These are phyloP conservation scores for Russula brevipes DNA, from an alignment of 768 basidiomycete genomes.

Conservation along the genomic window DNA sequence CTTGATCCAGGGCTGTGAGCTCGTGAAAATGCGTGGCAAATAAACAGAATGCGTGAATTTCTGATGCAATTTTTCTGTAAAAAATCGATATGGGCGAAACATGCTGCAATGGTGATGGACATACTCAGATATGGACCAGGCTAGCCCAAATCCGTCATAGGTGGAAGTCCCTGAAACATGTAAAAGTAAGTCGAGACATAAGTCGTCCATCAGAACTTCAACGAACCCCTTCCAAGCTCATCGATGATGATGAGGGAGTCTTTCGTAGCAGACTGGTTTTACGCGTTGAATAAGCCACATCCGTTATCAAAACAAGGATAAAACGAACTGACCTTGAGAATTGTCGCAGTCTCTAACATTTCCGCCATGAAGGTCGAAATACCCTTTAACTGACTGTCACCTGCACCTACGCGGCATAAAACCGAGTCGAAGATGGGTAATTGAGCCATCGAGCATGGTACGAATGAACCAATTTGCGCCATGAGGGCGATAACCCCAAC, in stretches of 20 bases:
- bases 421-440: slow-evolving; percentile 95
- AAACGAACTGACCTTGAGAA: slow-evolving; percentile 61
- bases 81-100: not conserved
- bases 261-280: slow-evolving; percentile 72
- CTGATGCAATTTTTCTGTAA: slow-evolving; percentile 81
- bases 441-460: slow-evolving; percentile 82
- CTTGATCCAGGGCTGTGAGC: slow-evolving; percentile 84
- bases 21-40: slow-evolving; percentile 99
- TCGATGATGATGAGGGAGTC: slow-evolving; percentile 97
- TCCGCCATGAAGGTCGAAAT: slow-evolving; percentile 99
- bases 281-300: not conserved
- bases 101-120: slow-evolving; percentile 24
- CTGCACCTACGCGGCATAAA: slow-evolving; percentile 92
- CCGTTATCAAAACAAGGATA: not conserved
- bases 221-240: slow-evolving; percentile 82
- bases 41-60: slow-evolving; percentile 89
- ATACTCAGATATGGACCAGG: slow-evolving; percentile 98
- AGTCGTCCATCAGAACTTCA: not conserved
- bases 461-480: slow-evolving; percentile 94
- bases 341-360: slow-evolving; percentile 97
- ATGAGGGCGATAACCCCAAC: slow-evolving; percentile 94
- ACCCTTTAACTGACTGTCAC: slow-evolving; percentile 95
- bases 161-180: slow-evolving; percentile 76
- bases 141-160: slow-evolving; percentile 95
- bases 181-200: slow-evolving; percentile 3